A percentile compares a stretch with the other conserved stretches of the same genome.
phyloP scores from a whole-genome alignment of 352 stramenopile genomes.

The Globisporangium lucens region DNA sequence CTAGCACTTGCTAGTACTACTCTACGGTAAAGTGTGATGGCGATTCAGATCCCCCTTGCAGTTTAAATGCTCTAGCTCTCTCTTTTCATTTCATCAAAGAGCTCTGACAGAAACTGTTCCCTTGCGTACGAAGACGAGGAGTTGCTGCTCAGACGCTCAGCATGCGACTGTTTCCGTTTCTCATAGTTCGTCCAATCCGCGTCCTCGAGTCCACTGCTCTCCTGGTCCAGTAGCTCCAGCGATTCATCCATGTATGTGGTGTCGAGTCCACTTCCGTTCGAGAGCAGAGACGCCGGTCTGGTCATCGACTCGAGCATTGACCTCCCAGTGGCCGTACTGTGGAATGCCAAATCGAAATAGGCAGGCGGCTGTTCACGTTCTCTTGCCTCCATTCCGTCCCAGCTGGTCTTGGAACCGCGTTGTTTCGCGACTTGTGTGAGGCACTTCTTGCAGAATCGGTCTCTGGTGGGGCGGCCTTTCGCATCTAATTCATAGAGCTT shows the following conservation, averaged over 20 bases:
- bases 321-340: neutral
- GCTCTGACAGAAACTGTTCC: neutral
- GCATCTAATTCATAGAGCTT: slow-evolving; percentile 46
- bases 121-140: neutral
- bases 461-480: slow-evolving; percentile 27
- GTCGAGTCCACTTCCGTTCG: too few relatives aligned
- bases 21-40: too few relatives aligned
- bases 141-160: slow-evolving; percentile 3
- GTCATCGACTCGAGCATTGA: too few relatives aligned
- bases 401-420: slow-evolving; percentile 8
- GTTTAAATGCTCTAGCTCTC: neutral
- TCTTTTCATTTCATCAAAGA: neutral
- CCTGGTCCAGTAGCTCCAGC: too few relatives aligned
- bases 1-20: too few relatives aligned
- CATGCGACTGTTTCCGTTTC: neutral
- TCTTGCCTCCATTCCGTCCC: neutral
- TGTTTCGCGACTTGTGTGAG: slow-evolving; percentile 22
- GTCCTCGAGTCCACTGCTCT: neutral
- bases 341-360: too few relatives aligned
- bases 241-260: too few relatives aligned
- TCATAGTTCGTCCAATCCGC: neutral
- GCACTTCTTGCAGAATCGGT: slow-evolving; percentile 43
- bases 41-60: too few relatives aligned
- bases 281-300: too few relatives aligned
- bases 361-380: too few relatives aligned